A percentile compares a stretch with the other conserved stretches of the same genome.
These are phyloP conservation scores for Paramecium caudatum DNA, from an alignment of 73 alveolate species.

Conservation along the genomic window DNA sequence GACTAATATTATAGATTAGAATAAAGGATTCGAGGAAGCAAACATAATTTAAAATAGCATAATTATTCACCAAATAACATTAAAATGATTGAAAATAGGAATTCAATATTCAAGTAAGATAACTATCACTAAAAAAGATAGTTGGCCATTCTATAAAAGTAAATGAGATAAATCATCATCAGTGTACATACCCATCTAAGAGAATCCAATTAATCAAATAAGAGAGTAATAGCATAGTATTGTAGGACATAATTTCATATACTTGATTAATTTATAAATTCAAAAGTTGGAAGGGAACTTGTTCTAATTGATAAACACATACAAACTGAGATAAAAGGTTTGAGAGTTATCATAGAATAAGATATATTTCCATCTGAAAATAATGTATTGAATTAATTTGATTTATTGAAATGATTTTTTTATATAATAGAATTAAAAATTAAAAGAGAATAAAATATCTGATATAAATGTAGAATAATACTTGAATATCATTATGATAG, in stretches of 20 bases:
- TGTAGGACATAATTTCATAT: background rate
- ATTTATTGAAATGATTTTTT: conserved; percentile 20
- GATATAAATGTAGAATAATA: too few species aligned
- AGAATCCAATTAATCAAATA: conserved; percentile 10
- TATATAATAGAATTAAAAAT: too few species aligned
- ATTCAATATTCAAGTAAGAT: conserved; percentile 23
- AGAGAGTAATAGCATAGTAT: background rate
- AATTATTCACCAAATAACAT: conserved; percentile 30
- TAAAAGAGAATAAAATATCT: too few species aligned
- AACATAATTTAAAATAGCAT: conserved; percentile 8
- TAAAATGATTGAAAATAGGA: conserved; percentile 18
- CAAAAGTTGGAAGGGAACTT: conserved; percentile 18
- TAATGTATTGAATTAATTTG: conserved; percentile 7
- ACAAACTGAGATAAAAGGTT: background rate
- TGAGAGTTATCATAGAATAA: background rate
- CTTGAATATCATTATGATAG: too few species aligned
- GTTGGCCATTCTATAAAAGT: background rate
- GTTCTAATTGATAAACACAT: background rate
- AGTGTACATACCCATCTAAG: background rate
- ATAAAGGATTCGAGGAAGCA: background rate
- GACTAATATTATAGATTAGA: conserved; percentile 11
- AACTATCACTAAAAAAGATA: conserved; percentile 45
- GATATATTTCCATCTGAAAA: background rate
- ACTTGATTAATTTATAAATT: background rate
- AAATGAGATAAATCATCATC: conserved; percentile 5